Percentiles rank a stretch among this genome's conserved stretches.
Evolutionary conservation across 2,329 filamentous ascomycete species (phyloP).

Genomic region (Basipetospora chlamydospora): DNA sequence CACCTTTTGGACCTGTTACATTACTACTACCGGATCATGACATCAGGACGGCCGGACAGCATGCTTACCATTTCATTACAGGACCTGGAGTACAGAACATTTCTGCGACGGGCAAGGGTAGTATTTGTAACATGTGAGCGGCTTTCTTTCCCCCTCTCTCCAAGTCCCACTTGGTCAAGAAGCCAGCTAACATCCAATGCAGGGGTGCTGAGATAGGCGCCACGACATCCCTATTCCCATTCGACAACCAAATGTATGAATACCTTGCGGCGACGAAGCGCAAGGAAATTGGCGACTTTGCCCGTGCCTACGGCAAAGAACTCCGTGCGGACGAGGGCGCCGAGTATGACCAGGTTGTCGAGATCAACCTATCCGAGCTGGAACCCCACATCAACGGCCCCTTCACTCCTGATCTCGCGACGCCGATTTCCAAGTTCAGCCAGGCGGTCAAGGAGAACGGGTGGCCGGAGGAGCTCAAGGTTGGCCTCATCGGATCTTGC

Average conservation of each 20-base stretch:
- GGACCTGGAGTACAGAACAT: no score
- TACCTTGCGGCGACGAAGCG: constrained; percentile 90
- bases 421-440: constrained; percentile 94
- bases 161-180: no score
- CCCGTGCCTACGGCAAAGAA: constrained; percentile 69
- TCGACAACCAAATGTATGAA: constrained; percentile 96
- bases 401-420: constrained; percentile 95
- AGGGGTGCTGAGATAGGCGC: constrained; percentile 57
- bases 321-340: constrained; percentile 78
- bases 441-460: constrained; percentile 85
- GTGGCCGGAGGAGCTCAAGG: constrained; percentile 95
- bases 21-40: no score
- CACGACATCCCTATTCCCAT: constrained; percentile 91
- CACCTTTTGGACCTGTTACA: constrained; percentile 50
- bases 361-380: constrained; percentile 87
- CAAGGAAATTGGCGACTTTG: constrained; percentile 76
- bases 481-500: constrained; percentile 94
- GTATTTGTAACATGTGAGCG: constrained; percentile 41
- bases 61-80: no score
- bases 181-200: constrained; percentile 29
- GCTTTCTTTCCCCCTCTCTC: no score
- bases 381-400: constrained; percentile 98
- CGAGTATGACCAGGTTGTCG: constrained; percentile 90
- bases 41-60: no score
- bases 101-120: constrained; percentile 53